These are phyloP conservation scores for Aspergillus ostianus DNA, from an alignment of 495 filamentous ascomycete genomes.

Conservation along the genomic window DNA sequence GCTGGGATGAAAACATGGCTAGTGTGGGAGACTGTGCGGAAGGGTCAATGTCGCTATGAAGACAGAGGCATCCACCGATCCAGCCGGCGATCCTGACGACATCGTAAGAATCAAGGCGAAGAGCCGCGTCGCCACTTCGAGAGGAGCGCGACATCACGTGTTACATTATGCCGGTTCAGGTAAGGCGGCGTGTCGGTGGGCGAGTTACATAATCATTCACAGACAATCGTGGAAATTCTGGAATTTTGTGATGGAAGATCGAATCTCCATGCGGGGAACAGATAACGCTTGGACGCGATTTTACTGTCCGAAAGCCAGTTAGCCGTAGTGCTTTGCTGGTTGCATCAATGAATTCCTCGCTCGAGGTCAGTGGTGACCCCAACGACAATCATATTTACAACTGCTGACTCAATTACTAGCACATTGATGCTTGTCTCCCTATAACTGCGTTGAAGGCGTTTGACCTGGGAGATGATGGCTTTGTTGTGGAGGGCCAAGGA, in stretches of 20 bases:
- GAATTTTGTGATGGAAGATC: slow-evolving; percentile 17
- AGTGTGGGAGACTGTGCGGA: not conserved
- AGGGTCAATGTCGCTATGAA: not conserved
- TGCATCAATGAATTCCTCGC: slow-evolving; percentile 31
- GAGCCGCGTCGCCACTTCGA: slow-evolving; percentile 18
- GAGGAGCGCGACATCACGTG: slow-evolving; percentile 32
- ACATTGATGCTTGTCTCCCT: slow-evolving; percentile 48
- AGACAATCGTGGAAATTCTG: slow-evolving; percentile 16
- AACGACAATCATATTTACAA: not conserved
- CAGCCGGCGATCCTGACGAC: not conserved
- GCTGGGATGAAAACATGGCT: slow-evolving; percentile 12
- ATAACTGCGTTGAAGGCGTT: slow-evolving; percentile 40
- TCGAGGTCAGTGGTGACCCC: slow-evolving; percentile 32
- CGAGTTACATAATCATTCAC: slow-evolving; percentile 24
- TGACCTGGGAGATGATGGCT: slow-evolving; percentile 20
- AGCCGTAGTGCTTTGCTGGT: slow-evolving; percentile 19
- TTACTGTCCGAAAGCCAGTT: slow-evolving; percentile 6
- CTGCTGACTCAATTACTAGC: slow-evolving; percentile 29
- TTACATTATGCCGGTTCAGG: slow-evolving; percentile 17
- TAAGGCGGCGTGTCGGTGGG: slow-evolving; percentile 15
- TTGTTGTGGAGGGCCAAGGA: slow-evolving; percentile 45
- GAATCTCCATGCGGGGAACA: slow-evolving; percentile 19
- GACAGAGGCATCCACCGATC: not conserved
- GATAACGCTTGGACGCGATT: slow-evolving; percentile 1
- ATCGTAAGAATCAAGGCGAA: not conserved